These are phyloP conservation scores for Dioscorea cayenensis DNA, from an alignment of 116 monocot species.

Conservation along the genomic window DNA sequence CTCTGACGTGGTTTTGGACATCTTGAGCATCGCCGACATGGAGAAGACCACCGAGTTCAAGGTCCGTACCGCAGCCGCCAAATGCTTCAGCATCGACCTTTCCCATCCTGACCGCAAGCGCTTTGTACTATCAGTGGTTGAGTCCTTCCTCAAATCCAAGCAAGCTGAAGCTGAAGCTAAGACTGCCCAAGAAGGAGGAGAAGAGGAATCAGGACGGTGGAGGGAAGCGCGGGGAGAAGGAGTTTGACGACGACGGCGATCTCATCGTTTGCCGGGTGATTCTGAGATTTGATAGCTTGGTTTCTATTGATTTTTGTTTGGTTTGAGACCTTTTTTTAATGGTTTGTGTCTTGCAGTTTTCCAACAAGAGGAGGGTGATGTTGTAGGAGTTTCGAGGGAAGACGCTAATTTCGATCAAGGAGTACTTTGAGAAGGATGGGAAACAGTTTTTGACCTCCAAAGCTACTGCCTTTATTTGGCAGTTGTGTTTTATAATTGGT, in stretches of 20 bases:
- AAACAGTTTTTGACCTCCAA: constrained; percentile 72
- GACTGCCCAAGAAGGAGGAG: constrained; percentile 1
- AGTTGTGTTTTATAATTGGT: too few species aligned
- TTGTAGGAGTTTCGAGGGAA: constrained; percentile 82
- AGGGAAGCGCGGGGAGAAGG: constrained; percentile 17
- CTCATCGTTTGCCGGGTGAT: too few species aligned
- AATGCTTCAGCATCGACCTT: constrained; percentile 75
- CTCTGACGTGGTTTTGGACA: too few species aligned
- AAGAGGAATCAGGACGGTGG: constrained; percentile 18
- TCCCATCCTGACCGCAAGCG: constrained; percentile 62
- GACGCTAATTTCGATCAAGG: constrained; percentile 80
- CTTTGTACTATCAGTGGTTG: constrained; percentile 74
- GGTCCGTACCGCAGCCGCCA: constrained; percentile 43
- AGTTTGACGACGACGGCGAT: constrained; percentile 74
- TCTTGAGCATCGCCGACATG: constrained; percentile 67
- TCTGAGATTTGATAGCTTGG: too few species aligned
- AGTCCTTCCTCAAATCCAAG: constrained; percentile 53
- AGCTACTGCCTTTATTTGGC: constrained; percentile 26
- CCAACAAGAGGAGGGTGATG: constrained; percentile 81
- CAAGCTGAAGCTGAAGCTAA: constrained; percentile 16
- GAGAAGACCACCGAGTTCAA: constrained; percentile 59
- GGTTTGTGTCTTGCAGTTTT: constrained; percentile 36
- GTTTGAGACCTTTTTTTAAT: too few species aligned
- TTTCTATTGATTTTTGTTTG: too few species aligned
- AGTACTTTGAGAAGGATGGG: constrained; percentile 84